Percentiles rank a stretch among this genome's conserved stretches.
These are phyloP conservation scores for Eremothecium coryli DNA, from an alignment of 1,139 yeast genomes.

Conservation along the genomic window DNA sequence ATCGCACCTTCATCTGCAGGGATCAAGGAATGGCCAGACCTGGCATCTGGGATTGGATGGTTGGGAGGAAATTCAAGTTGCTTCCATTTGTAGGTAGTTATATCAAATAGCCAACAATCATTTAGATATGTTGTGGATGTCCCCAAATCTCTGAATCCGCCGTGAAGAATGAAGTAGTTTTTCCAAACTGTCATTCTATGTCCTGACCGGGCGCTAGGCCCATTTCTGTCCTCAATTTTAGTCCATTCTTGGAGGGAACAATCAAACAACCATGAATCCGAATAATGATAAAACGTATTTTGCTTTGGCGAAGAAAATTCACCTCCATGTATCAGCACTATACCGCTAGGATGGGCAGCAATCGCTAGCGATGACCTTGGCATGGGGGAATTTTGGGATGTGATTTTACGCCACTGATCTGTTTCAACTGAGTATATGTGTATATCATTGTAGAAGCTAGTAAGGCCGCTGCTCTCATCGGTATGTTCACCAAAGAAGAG, in stretches of 20 bases:
- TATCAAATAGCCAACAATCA: constrained; percentile 90
- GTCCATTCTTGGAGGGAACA: constrained; percentile 82
- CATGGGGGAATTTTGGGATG: constrained; percentile 81
- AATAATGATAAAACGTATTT: constrained; percentile 89
- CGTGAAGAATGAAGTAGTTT: constrained; percentile 72
- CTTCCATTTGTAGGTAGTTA: constrained; percentile 81
- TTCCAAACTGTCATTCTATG: constrained; percentile 90
- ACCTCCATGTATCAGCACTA: constrained; percentile 84
- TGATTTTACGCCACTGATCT: constrained; percentile 69
- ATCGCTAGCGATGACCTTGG: constrained; percentile 92
- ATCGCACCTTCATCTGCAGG: constrained; percentile 80
- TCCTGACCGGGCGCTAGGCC: constrained; percentile 86
- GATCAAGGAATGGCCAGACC: constrained; percentile 87
- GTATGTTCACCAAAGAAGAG: constrained; percentile 85
- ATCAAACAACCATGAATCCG: constrained; percentile 92
- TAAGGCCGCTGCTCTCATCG: constrained; percentile 37
- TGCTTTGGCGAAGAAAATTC: constrained; percentile 96
- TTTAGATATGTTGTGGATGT: constrained; percentile 69
- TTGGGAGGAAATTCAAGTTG: constrained; percentile 82
- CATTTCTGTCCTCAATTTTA: constrained; percentile 63
- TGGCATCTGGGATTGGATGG: constrained; percentile 75
- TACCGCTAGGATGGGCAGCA: constrained; percentile 88
- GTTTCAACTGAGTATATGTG: constrained; percentile 66
- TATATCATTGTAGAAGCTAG: constrained; percentile 76
- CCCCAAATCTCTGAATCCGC: constrained; percentile 91